A percentile compares a stretch with the other conserved stretches of the same genome.
Evolutionary conservation across 495 filamentous ascomycete genomes (phyloP).

Genomic region (Chaetomium fimeti): DNA sequence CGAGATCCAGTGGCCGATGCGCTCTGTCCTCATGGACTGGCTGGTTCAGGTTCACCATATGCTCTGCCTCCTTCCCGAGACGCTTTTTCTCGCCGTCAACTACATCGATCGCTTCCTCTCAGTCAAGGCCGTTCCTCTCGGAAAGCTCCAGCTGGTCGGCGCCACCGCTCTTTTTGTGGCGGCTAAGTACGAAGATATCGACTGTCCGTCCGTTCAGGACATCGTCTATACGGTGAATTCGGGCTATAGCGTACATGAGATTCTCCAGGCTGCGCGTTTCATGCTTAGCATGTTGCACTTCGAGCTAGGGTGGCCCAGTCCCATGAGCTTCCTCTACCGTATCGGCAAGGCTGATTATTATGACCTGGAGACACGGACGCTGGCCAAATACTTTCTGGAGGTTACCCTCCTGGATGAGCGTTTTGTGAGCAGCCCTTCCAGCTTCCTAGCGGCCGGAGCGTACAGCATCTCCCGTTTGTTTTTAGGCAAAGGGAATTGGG

Average conservation of each 20-base stretch:
- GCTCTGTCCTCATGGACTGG: slow-evolving; percentile 97
- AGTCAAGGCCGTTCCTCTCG: slow-evolving; percentile 87
- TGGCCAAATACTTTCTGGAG: slow-evolving; percentile 98
- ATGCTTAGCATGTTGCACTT: slow-evolving; percentile 96
- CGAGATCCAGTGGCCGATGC: slow-evolving; percentile 99
- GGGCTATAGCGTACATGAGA: slow-evolving; percentile 84
- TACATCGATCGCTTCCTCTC: slow-evolving; percentile 97
- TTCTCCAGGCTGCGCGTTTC: slow-evolving; percentile 95
- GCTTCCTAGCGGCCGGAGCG: slow-evolving; percentile 86
- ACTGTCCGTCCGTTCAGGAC: slow-evolving; percentile 88
- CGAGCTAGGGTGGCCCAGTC: slow-evolving; percentile 93
- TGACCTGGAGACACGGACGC: slow-evolving; percentile 88
- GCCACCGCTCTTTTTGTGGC: slow-evolving; percentile 95
- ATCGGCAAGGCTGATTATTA: slow-evolving; percentile 99
- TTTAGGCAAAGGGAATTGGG: slow-evolving; percentile 87
- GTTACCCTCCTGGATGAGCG: slow-evolving; percentile 97
- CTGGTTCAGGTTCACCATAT: slow-evolving; percentile 91
- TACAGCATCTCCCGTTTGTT: slow-evolving; percentile 91
- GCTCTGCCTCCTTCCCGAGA: slow-evolving; percentile 89
- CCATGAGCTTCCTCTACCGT: slow-evolving; percentile 94
- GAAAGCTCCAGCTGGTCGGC: slow-evolving; percentile 93
- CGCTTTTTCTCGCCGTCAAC: slow-evolving; percentile 88
- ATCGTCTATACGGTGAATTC: slow-evolving; percentile 98
- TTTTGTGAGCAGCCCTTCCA: slow-evolving; percentile 86
- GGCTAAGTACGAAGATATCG: slow-evolving; percentile 98